Evolutionary conservation across 306 rosid species (phyloP).

Genomic region (Astragalus membranaceus): DNA sequence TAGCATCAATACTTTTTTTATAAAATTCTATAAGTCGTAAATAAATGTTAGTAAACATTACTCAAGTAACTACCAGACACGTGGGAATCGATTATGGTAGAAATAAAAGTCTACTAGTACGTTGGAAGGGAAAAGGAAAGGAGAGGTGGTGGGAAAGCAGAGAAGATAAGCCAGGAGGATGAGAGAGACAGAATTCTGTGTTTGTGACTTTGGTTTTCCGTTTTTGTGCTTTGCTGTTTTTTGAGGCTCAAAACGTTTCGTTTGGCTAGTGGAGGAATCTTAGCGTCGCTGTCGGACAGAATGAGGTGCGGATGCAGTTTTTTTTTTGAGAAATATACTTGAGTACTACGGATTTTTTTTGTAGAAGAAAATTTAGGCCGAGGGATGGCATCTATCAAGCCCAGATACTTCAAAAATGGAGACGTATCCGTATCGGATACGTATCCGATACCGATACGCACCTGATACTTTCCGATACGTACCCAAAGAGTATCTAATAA

Average conservation of each 20-base stretch:
- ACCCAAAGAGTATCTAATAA: too few species aligned
- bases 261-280: constrained; percentile 21
- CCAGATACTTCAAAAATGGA: too few species aligned
- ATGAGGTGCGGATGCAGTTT: constrained; percentile 16
- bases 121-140: not conserved
- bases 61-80: not conserved
- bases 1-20: too few species aligned
- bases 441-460: too few species aligned
- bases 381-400: too few species aligned
- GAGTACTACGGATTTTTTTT: too few species aligned
- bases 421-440: too few species aligned
- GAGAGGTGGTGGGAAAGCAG: not conserved
- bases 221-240: not conserved
- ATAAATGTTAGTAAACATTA: too few species aligned
- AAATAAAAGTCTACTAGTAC: not conserved
- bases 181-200: constrained; percentile 3
- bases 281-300: constrained; percentile 44
- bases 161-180: not conserved
- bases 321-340: not conserved
- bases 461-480: too few species aligned
- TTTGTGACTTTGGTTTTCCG: not conserved
- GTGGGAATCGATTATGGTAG: not conserved
- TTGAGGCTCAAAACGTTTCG: not conserved
- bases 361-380: too few species aligned
- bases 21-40: too few species aligned